phyloP scores from a whole-genome alignment of 2,329 filamentous ascomycete species.

The Lecanicillium sp. region DNA sequence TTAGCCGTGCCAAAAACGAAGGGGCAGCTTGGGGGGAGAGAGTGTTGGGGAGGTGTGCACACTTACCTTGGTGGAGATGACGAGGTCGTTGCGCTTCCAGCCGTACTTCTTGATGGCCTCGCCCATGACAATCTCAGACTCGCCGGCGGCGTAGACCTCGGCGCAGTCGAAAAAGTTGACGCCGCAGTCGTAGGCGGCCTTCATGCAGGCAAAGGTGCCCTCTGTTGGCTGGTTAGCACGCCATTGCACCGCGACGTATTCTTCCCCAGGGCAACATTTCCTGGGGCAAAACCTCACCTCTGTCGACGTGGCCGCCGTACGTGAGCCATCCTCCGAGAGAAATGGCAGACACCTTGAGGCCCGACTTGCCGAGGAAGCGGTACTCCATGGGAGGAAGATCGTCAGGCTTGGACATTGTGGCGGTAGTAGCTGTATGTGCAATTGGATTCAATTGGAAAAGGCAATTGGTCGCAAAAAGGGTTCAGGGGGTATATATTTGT shows the following conservation, averaged over 20 bases:
- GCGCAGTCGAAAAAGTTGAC: constrained; percentile 59
- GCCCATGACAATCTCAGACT: constrained; percentile 57
- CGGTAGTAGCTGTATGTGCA: constrained; percentile 2
- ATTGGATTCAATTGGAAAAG: too few relatives aligned
- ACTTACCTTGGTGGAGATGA: constrained; percentile 51
- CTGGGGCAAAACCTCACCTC: constrained; percentile 37
- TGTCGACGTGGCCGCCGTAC: constrained; percentile 65
- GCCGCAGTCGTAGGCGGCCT: constrained; percentile 51
- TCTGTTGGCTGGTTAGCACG: constrained; percentile 17
- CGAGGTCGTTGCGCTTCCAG: constrained; percentile 54
- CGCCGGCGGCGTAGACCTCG: constrained; percentile 49
- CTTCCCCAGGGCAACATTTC: neutral
- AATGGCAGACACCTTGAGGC: constrained; percentile 67
- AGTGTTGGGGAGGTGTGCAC: neutral
- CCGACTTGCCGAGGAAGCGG: constrained; percentile 62
- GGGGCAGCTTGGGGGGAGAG: too few relatives aligned
- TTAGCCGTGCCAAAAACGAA: too few relatives aligned
- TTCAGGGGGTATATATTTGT: too few relatives aligned
- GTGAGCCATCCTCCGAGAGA: constrained; percentile 67
- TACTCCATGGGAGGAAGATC: constrained; percentile 55
- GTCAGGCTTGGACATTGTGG: constrained; percentile 31
- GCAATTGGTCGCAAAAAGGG: too few relatives aligned
- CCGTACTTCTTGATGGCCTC: constrained; percentile 51
- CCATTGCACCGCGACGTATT: too few relatives aligned
- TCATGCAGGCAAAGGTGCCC: constrained; percentile 50